Evolutionary conservation across 805 yeast species (phyloP).

Genomic region (Cephaloascus albidus): DNA sequence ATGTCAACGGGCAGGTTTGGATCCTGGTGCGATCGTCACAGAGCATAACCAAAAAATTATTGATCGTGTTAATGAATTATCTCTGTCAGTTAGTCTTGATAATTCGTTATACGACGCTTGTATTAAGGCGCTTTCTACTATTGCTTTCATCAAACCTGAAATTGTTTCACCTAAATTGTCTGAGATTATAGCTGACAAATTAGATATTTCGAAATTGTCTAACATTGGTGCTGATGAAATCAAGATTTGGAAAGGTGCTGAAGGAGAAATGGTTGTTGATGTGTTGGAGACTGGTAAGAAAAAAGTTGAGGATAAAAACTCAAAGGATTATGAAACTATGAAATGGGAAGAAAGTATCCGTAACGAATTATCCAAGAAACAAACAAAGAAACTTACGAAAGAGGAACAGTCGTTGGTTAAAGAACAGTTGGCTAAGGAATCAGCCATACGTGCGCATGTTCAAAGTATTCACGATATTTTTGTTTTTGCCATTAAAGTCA

Average conservation of each 20-base stretch:
- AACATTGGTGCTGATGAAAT: constrained; percentile 40
- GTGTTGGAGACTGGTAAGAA: constrained; percentile 37
- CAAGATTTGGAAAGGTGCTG: constrained; percentile 58
- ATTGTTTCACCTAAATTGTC: constrained; percentile 42
- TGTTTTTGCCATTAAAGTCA: constrained; percentile 41
- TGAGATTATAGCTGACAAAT: constrained; percentile 29
- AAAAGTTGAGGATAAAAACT: constrained; percentile 51
- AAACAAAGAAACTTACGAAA: constrained; percentile 53
- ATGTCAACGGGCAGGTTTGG: constrained; percentile 46
- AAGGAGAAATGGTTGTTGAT: constrained; percentile 62
- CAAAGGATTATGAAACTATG: constrained; percentile 75
- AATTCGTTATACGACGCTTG: neutral
- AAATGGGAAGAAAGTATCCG: constrained; percentile 88
- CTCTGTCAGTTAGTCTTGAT: no score
- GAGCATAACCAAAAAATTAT: neutral
- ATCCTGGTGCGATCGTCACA: constrained; percentile 52
- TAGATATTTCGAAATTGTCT: constrained; percentile 23
- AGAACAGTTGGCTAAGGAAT: constrained; percentile 57
- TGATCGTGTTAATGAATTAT: neutral
- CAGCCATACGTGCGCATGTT: constrained; percentile 40
- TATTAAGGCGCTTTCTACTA: constrained; percentile 19
- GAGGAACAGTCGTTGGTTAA: constrained; percentile 65
- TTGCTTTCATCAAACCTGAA: constrained; percentile 53
- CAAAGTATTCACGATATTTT: constrained; percentile 23
- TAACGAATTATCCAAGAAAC: constrained; percentile 58